These are phyloP conservation scores for Gyrodon lividus DNA, from an alignment of 768 basidiomycete species.

Conservation along the genomic window DNA sequence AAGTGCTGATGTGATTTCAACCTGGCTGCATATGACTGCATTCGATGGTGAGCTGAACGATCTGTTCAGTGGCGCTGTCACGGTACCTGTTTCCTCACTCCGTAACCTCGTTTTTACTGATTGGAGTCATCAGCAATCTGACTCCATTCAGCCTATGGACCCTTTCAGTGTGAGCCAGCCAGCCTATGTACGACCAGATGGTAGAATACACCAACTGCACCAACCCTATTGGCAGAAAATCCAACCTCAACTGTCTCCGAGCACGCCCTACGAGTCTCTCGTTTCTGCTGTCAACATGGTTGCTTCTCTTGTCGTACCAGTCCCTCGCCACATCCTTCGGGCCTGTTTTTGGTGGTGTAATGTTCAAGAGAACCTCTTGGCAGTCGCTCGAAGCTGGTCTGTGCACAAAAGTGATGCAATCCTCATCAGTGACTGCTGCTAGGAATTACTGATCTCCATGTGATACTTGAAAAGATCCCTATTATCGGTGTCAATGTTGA, in stretches of 20 bases:
- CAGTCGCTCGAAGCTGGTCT: constrained; percentile 33
- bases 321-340: constrained; percentile 33
- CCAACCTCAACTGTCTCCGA: constrained; percentile 30
- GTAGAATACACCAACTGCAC: constrained; percentile 28
- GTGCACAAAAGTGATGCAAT: constrained; percentile 25
- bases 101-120: neutral
- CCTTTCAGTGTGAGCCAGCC: neutral
- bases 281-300: constrained; percentile 31
- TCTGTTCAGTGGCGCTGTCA: constrained; percentile 12
- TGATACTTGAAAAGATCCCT: constrained; percentile 19
- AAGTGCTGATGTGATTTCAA: constrained; percentile 36
- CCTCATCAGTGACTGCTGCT: neutral
- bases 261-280: constrained; percentile 26
- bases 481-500: constrained; percentile 34
- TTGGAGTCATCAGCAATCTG: constrained; percentile 6
- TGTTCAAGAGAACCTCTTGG: constrained; percentile 32
- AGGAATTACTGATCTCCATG: neutral
- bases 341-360: constrained; percentile 36
- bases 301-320: constrained; percentile 31
- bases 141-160: constrained; percentile 4
- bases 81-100: constrained; percentile 1
- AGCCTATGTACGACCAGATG: constrained; percentile 25
- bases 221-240: constrained; percentile 9
- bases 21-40: constrained; percentile 23
- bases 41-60: constrained; percentile 15